Evolutionary conservation across 1,284 basidiomycete genomes (phyloP).

Genomic region (Trametes polyzona): DNA sequence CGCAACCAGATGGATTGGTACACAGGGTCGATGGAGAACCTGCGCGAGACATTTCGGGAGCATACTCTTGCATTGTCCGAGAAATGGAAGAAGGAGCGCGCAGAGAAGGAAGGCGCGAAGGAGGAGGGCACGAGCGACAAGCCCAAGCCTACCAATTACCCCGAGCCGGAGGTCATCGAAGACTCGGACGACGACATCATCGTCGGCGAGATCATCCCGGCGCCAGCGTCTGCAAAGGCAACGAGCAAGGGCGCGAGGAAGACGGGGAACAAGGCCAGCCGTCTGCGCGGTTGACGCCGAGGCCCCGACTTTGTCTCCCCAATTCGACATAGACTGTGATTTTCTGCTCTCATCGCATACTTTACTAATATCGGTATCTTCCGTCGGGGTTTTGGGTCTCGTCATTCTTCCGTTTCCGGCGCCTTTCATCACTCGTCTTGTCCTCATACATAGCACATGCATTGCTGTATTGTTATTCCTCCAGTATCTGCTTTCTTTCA

Average conservation of each 20-base stretch:
- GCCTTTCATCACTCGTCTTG: neutral
- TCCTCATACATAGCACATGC: constrained; percentile 7
- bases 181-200: constrained; percentile 55
- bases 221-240: neutral
- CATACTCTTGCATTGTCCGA: constrained; percentile 44
- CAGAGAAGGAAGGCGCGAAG: constrained; percentile 38
- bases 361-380: neutral
- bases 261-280: constrained; percentile 4
- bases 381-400: too few species aligned
- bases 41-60: constrained; percentile 40
- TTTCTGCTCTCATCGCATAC: too few species aligned
- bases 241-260: constrained; percentile 12
- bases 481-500: neutral
- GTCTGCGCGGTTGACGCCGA: constrained; percentile 12
- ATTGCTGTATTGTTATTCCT: constrained; percentile 24
- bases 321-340: constrained; percentile 1
- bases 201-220: constrained; percentile 34
- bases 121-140: constrained; percentile 26
- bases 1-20: constrained; percentile 54
- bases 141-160: constrained; percentile 28
- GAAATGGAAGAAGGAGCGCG: constrained; percentile 45
- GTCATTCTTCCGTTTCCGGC: too few species aligned
- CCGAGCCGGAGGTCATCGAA: constrained; percentile 41
- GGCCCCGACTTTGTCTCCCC: too few species aligned
- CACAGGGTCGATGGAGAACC: constrained; percentile 36